Base-by-base conservation (phyloP, 495 filamentous ascomycete genomes). In the Staphylotrichum tortipilum region DNA sequence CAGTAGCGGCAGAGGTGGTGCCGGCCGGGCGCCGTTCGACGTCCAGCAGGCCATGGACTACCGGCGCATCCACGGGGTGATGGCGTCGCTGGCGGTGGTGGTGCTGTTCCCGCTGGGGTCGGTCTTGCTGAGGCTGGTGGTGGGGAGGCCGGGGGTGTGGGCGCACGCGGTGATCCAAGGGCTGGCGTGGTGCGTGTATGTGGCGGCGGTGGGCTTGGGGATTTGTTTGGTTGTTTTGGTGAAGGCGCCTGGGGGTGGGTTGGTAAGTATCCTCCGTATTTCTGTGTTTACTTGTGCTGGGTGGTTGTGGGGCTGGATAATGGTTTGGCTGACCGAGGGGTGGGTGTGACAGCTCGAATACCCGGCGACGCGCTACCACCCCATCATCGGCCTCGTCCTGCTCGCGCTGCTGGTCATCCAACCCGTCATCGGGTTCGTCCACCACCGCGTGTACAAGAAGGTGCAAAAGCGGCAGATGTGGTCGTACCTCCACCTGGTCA, bases 171-270 rank as follows among this genome's bases (percentile, higher is more conserved):
- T 55, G 0, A 57, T 77, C n/a, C 85, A 88, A 60, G 14, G 75
- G 1, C 49, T 83, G 2, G 70, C 77, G 9, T 65, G 77, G 22
- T 30, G 63, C 7, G 41, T 81, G 0, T 74, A 71, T 4, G 51
- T 84, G 14, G 69, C 72, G 4, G 85, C 78, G 2, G 67, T 79
- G 8, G 81, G 69, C 4, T 30, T 86, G n/a, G 85, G 85, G 5
- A 68, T 88, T 11, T 65, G 64, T 26, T 69, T 61, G 47, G 75
- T 66, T 56, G 73, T 23, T 26, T 56, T 46, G 2, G 61, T 66
- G 11, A 60, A 44, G 26, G 45, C 59, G 3, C 59, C 52, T 7
- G 52, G 54, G 5, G 53, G 49, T 0, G 48, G 33, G 22, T 21
- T 61, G 55, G 58, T 60, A 19, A 37, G 49, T 55, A 28, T 44